phyloP scores from a whole-genome alignment of 2,329 filamentous ascomycete genomes.

The Cladophialophora chaetospira region DNA sequence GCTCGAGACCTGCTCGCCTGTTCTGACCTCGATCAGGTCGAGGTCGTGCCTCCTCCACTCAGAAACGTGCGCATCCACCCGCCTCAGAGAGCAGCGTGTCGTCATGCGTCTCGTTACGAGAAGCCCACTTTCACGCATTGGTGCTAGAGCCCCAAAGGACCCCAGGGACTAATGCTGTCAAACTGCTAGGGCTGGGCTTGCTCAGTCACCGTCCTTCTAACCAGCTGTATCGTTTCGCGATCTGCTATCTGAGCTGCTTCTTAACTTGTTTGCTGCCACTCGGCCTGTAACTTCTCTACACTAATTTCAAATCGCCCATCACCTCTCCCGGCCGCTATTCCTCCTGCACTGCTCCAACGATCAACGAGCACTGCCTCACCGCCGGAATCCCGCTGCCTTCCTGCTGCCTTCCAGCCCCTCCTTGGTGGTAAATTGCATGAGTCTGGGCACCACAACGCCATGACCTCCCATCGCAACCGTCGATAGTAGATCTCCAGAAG shows the following conservation, averaged over 20 bases:
- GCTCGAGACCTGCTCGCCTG: background rate
- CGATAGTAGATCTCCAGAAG: slow-evolving; percentile 22
- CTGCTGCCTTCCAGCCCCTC: background rate
- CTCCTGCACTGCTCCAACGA: background rate
- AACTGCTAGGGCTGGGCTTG: slow-evolving; percentile 4
- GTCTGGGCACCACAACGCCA: slow-evolving; percentile 13
- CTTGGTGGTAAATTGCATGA: slow-evolving; percentile 8
- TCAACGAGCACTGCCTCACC: slow-evolving; percentile 7
- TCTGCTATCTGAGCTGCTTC: slow-evolving; percentile 1
- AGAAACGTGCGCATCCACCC: slow-evolving; percentile 3
- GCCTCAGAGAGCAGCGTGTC: background rate
- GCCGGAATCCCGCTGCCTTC: slow-evolving; percentile 2
- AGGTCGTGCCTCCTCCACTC: background rate
- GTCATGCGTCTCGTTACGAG: slow-evolving; percentile 9
- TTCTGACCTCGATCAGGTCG: background rate
- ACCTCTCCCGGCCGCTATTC: background rate
- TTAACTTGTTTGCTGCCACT: background rate
- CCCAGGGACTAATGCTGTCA: background rate
- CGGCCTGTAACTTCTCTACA: background rate
- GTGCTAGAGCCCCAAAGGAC: background rate
- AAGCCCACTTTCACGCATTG: slow-evolving; percentile 3
- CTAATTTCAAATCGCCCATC: background rate
- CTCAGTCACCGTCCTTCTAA: background rate
- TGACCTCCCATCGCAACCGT: slow-evolving; percentile 35
- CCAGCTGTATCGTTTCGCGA: background rate